Conservation (phyloP, 2,329 filamentous ascomycete species). For the Thermochaetoides dissita region DNA sequence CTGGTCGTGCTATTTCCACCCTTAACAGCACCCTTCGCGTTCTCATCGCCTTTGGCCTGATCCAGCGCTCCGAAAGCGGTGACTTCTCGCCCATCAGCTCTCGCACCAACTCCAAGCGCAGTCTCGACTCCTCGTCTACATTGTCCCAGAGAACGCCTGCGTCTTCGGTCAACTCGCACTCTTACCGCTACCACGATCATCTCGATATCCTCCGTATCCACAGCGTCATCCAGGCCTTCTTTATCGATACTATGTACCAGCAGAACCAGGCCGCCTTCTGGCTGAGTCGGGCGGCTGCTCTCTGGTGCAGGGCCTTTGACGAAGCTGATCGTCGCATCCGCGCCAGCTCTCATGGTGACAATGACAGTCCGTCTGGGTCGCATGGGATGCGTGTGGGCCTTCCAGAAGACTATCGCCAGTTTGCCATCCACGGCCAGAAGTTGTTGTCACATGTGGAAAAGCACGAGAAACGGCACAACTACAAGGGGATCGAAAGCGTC, state of each 20-base stretch:
- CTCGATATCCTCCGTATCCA: constrained; percentile 38
- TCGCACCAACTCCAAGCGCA: constrained; percentile 20
- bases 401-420: constrained; percentile 38
- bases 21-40: constrained; percentile 35
- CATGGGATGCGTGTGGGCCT: constrained; percentile 24
- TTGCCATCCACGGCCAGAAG: constrained; percentile 35
- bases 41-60: constrained; percentile 37
- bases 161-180: no score
- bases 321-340: constrained; percentile 30
- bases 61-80: constrained; percentile 35
- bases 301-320: constrained; percentile 37
- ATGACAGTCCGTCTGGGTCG: no score
- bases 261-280: constrained; percentile 30
- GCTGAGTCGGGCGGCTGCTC: constrained; percentile 31
- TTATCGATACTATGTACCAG: constrained; percentile 31
- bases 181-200: constrained; percentile 24
- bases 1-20: constrained; percentile 21
- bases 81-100: constrained; percentile 28
- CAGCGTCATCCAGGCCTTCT: constrained; percentile 39
- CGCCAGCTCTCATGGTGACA: constrained; percentile 15
- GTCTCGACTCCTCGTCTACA: constrained; percentile 19
- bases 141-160: no score
- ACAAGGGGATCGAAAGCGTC: constrained; percentile 14
- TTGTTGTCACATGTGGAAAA: constrained; percentile 30
- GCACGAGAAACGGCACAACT: constrained; percentile 22